These are phyloP conservation scores for Wakefieldia striispora DNA, from an alignment of 768 basidiomycete genomes.

Conservation along the genomic window DNA sequence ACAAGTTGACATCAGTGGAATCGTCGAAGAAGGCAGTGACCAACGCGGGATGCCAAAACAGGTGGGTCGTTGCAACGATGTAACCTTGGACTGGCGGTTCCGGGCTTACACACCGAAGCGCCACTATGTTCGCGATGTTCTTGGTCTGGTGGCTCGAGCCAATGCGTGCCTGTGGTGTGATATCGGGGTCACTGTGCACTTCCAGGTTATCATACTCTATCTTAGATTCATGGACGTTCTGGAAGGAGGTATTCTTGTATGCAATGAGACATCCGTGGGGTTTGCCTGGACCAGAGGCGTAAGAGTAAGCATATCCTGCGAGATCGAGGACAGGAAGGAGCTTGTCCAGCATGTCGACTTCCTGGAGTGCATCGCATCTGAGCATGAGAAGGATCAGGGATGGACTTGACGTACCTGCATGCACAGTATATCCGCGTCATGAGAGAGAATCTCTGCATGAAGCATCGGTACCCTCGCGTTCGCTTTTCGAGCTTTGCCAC, in stretches of 20 bases:
- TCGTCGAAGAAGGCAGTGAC: constrained; percentile 19
- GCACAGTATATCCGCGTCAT: constrained; percentile 80
- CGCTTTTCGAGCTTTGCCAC: constrained; percentile 74
- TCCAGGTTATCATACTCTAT: constrained; percentile 70
- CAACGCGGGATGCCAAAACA: constrained; percentile 93
- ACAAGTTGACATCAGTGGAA: neutral
- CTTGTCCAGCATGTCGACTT: constrained; percentile 81
- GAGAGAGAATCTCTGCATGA: constrained; percentile 66
- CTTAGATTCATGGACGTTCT: constrained; percentile 41
- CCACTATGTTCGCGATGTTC: constrained; percentile 79
- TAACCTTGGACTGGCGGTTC: constrained; percentile 46
- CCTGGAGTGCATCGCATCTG: constrained; percentile 45
- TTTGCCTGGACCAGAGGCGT: constrained; percentile 71
- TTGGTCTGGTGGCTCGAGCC: constrained; percentile 69
- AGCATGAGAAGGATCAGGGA: neutral
- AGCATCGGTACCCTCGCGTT: constrained; percentile 73
- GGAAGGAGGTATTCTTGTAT: constrained; percentile 55
- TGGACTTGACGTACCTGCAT: constrained; percentile 59
- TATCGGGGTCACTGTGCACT: constrained; percentile 40
- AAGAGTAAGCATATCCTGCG: constrained; percentile 63
- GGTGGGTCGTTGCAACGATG: constrained; percentile 83
- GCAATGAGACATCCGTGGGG: constrained; percentile 85
- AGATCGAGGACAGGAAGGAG: constrained; percentile 64
- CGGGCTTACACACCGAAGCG: constrained; percentile 47
- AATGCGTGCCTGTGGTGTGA: constrained; percentile 33